Evolutionary conservation across 371 early-diverging fungal genomes (phyloP), one percentile per base, ranked within the genome.

Genomic region (Encephalitozoon hellem): DNA sequence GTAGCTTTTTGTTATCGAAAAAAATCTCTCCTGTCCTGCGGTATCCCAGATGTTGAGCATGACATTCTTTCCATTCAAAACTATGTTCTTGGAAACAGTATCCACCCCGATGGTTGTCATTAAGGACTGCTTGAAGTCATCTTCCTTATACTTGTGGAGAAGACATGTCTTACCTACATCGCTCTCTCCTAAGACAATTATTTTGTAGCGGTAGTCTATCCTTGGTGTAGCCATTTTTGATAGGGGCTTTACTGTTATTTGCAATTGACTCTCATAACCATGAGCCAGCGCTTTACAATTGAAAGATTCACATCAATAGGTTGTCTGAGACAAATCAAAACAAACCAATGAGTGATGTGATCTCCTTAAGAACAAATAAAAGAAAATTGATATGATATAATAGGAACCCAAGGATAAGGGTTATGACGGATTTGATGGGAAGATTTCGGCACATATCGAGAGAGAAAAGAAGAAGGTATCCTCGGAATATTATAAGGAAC

Each of bases 1-100:
- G 80, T 94, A 96, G 93, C 94, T 95, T 59, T 93, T 95, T 47
- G 96, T 96, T 49, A 98, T 89, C 9, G 91, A 90, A 84, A 94
- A 93, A 87, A 96, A 98, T 66, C 96, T 89, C 85, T 94, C 84
- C 47, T 83, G 83, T 9, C 94, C 87, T 25, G 94, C 94, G 15
- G 94, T 94, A 77, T 94, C 94, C 94, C 94, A 94, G 51, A 84
- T 77, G 59, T 83, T 79, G 41, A 84, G 63, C 55, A 76, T 67
- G 9, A 84, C 67, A 12, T 75, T 77, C 43, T 67, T 49, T 79
- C 91, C 92, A 80, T 92, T 90, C 81, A 93, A 89, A 76, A 90
- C 72, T 32, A 89, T 86, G 28, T 85, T 85, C 84, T 84, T 80
- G 82, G 81, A 64, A 15, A 76, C 42, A 47, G 77, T 80, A 49